phyloP scores from a whole-genome alignment of 164 flowering plant species.

The Hamamelis virginiana region DNA sequence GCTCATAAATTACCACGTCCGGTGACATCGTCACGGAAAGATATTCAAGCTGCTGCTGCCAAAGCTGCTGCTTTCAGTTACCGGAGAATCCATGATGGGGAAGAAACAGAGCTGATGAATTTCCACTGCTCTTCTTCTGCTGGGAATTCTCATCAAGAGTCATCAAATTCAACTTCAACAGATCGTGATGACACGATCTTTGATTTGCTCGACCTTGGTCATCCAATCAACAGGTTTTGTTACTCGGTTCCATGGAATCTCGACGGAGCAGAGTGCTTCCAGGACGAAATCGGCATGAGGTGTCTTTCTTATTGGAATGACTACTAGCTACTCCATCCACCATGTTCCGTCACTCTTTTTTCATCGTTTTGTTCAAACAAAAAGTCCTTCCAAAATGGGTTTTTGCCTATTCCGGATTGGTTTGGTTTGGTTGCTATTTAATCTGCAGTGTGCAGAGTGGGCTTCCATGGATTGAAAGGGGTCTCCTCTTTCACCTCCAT shows the following conservation, averaged over 20 bases:
- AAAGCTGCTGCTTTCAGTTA: constrained; percentile 19
- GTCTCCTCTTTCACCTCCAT: too few species aligned
- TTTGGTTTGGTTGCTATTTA: too few species aligned
- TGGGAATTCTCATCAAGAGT: constrained; percentile 1
- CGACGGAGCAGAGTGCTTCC: too few species aligned
- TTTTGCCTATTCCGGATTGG: background rate
- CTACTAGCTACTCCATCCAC: too few species aligned
- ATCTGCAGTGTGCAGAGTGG: too few species aligned
- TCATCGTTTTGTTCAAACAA: too few species aligned
- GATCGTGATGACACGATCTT: constrained; percentile 8
- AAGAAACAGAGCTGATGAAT: background rate
- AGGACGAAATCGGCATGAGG: too few species aligned
- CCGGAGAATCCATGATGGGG: background rate
- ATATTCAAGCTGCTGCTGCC: constrained; percentile 36
- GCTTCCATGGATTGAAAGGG: too few species aligned
- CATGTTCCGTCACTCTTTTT: too few species aligned
- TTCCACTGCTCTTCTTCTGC: background rate
- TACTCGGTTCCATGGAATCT: too few species aligned
- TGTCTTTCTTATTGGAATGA: too few species aligned
- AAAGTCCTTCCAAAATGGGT: background rate
- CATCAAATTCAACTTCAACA: background rate
- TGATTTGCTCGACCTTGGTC: constrained; percentile 9
- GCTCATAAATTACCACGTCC: constrained; percentile 43
- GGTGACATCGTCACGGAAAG: constrained; percentile 32
- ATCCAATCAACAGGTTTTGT: constrained; percentile 1